phyloP scores from a whole-genome alignment of 2,329 filamentous ascomycete genomes.

The Elsinoe fawcettii region DNA sequence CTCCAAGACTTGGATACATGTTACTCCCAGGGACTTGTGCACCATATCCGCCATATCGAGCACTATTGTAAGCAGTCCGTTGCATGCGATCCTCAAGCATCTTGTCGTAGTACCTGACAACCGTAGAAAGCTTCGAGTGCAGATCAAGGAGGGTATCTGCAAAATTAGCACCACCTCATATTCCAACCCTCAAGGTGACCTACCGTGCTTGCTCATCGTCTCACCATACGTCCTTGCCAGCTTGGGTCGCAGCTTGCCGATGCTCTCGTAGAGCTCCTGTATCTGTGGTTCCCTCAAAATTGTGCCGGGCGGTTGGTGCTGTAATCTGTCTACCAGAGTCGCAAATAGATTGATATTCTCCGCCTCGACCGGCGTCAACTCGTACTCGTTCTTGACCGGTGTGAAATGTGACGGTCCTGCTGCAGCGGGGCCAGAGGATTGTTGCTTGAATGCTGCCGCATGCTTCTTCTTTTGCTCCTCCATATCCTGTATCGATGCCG shows the following conservation, averaged over 20 bases:
- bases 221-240: constrained; percentile 92
- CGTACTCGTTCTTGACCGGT: constrained; percentile 79
- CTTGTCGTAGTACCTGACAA: constrained; percentile 93
- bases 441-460: constrained; percentile 72
- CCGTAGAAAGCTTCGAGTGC: constrained; percentile 89
- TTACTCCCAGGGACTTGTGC: constrained; percentile 42
- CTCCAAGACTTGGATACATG: constrained; percentile 64
- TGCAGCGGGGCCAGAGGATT: constrained; percentile 44
- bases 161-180: constrained; percentile 28
- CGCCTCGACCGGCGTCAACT: constrained; percentile 84
- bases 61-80: constrained; percentile 74
- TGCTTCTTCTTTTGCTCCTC: constrained; percentile 95
- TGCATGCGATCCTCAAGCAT: constrained; percentile 96
- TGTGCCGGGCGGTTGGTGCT: constrained; percentile 90
- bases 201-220: constrained; percentile 98
- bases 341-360: constrained; percentile 97
- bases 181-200: constrained; percentile 26
- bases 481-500: constrained; percentile 91
- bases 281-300: constrained; percentile 97
- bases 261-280: constrained; percentile 95
- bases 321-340: constrained; percentile 85
- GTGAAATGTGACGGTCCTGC: constrained; percentile 44
- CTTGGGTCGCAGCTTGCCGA: constrained; percentile 86
- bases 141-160: constrained; percentile 85
- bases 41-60: constrained; percentile 40